Percentiles rank a stretch among this genome's conserved stretches.
These are phyloP conservation scores for Kodamaea sp. DNA, from an alignment of 1,139 yeast genomes.

Conservation along the genomic window DNA sequence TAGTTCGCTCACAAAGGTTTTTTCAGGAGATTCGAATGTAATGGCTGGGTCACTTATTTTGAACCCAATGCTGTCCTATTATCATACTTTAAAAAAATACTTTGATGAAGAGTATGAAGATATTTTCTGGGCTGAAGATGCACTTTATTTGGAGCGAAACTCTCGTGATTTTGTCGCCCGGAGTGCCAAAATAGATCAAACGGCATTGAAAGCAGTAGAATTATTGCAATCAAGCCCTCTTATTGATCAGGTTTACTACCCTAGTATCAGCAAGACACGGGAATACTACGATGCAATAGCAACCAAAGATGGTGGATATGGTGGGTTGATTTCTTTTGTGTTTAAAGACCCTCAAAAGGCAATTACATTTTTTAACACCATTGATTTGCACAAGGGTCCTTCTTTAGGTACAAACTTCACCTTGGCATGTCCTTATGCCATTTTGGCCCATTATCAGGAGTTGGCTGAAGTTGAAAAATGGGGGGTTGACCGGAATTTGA, in stretches of 20 bases:
- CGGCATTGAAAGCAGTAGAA: constrained; percentile 55
- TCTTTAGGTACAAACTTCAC: constrained; percentile 93
- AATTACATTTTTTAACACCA: constrained; percentile 66
- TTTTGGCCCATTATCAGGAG: constrained; percentile 84
- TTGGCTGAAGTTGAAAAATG: constrained; percentile 76
- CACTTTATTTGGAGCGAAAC: constrained; percentile 85
- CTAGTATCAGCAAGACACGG: constrained; percentile 53
- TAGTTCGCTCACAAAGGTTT: constrained; percentile 85
- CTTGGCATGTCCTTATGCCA: constrained; percentile 85
- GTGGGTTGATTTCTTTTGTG: constrained; percentile 79
- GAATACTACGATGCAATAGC: constrained; percentile 68
- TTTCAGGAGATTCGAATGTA: constrained; percentile 92
- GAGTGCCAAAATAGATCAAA: constrained; percentile 62
- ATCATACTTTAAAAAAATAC: constrained; percentile 49
- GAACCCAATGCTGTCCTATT: constrained; percentile 61
- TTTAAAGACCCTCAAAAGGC: constrained; percentile 69
- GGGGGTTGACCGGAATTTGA: constrained; percentile 79
- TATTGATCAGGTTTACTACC: constrained; percentile 68
- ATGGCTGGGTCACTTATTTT: constrained; percentile 89
- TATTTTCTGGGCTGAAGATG: constrained; percentile 89
- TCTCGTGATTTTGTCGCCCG: constrained; percentile 82
- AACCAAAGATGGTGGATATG: constrained; percentile 80
- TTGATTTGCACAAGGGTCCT: constrained; percentile 84
- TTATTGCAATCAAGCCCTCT: constrained; percentile 45
- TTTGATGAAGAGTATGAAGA: constrained; percentile 63